These are phyloP conservation scores for Camelina neglecta DNA, from an alignment of 345 rosid genomes.

Conservation along the genomic window DNA sequence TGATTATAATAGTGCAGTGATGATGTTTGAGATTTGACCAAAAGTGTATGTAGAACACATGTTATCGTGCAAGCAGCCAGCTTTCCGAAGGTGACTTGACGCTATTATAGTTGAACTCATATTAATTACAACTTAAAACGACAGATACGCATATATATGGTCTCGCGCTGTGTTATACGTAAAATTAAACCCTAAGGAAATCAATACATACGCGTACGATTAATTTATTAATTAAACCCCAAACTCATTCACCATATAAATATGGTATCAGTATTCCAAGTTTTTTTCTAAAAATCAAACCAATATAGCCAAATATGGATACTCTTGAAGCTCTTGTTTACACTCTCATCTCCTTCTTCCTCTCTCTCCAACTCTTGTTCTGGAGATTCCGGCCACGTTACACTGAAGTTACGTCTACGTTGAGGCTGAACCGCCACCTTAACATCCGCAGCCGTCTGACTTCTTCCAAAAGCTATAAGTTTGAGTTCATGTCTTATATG, in stretches of 20 bases:
- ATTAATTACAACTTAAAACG: background rate
- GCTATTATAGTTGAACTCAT: background rate
- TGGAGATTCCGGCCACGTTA: conserved; percentile 18
- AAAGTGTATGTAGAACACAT: no score
- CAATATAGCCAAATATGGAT: conserved; percentile 17
- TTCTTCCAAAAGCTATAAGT: background rate
- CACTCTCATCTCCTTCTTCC: conserved; percentile 21
- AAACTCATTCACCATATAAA: background rate
- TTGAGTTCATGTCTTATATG: conserved; percentile 74
- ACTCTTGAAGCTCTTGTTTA: conserved; percentile 10
- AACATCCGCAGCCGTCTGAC: background rate
- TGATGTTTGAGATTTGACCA: no score
- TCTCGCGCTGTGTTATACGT: background rate
- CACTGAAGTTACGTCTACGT: background rate
- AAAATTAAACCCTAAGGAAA: background rate
- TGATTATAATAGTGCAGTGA: no score
- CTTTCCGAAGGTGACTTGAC: background rate
- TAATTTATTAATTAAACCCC: background rate
- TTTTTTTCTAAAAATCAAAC: background rate
- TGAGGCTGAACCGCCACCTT: background rate
- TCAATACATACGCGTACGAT: background rate
- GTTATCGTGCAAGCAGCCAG: background rate
- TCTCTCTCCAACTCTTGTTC: conserved; percentile 15
- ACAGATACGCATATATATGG: background rate
- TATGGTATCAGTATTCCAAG: background rate